Evolutionary conservation across 345 rosid species (phyloP), one percentile per base, ranked within the genome.

Genomic region (Moringa oleifera): DNA sequence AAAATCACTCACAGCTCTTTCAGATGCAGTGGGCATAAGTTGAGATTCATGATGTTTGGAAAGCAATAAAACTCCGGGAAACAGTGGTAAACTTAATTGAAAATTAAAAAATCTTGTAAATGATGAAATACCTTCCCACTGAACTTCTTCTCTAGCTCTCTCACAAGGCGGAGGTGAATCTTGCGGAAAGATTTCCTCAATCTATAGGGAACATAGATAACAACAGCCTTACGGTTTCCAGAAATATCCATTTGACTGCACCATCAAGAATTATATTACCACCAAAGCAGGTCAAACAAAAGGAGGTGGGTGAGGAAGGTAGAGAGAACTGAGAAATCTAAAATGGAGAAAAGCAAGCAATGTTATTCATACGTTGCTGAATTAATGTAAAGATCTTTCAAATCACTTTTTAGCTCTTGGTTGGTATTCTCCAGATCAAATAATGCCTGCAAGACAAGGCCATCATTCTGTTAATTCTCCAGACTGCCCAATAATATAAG

Each of bases 131-230:
- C 98, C 85, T 86, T 91, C 13, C 97, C 97, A 76, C 96, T 86
- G 88, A 91, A 91, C 58, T 91, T 91, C 67, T 91, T 91, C 88
- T 91, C 97, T 56, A 91, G 73, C 83, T 91, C 97, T 62, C 97
- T 81, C 23, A 86, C 96, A 53, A 88, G 90, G 51, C 97, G 87
- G 0, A 80, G 60, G 72, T 91, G 97, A 69, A 88, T 75, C 88
- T 91, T 91, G 55, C 93, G 85, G 77, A 73, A 91, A 37, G 91
- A 84, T 70, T 91, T 91, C 77, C 95, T 86, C 84, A 89, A 62
- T 72, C 98, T 81, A 67, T 77, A 88, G 0, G 96, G 97, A 55
- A 88, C 91, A 22, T 79, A 74, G 21, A 91, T 72, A 67, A 91
- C 96, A 76, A 91, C 81, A 16, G 97, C 96, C 69, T 91, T 91